Base-by-base conservation (phyloP, 2,329 filamentous ascomycete species). In the Chalaropsis thielavioides region DNA sequence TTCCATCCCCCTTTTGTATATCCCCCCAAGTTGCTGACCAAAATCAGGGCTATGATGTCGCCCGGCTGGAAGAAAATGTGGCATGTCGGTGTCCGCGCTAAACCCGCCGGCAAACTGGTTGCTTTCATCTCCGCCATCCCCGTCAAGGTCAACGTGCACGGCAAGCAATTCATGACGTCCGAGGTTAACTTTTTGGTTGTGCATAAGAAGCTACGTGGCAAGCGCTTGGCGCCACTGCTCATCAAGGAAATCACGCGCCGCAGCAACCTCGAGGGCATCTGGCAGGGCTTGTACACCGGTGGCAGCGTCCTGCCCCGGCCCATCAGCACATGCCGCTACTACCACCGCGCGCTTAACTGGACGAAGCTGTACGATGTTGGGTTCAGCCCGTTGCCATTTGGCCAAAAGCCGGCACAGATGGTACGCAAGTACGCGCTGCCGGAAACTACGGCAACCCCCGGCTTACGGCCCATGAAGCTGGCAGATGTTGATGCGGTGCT, bases 161-260 rank as follows among this genome's bases (percentile, higher is more conserved):
- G 87, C 67, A 88, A 88, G 67, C 77, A 83, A 66, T 77, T 99
- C 67, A 83, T 85, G 68, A 87, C 89, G 70, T 91, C 89, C 61
- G 94, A 99, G 75, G 94, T 99, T 76, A 99, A 99, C 79, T 99
- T 97, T 77, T 86, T 99, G 69, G 95, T 92, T 72, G 87, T 99
- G 64, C 94, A 99, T 81, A 97, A 97, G 81, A 97, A 97, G 77
- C 84, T 99, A 40, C 89, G 94, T 62, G 85, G 89, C 66, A 96
- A 97, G 79, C 87, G 94, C 64, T 84, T 99, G 54, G 86, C 94
- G 0, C 94, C 94, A 0, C 88, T 97, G 1, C 83, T 99, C 63
- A 99, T 99, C 79, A 96, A 96, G 76, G 94, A 99, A 74, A 90
- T 99, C 71, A 99, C 94, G 4, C 87, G 94, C 60, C 83, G 91